Percentiles rank a stretch among this genome's conserved stretches.
Evolutionary conservation across 225 moss, liverwort and hornwort species (phyloP).

Genomic region (Neckera pumila): DNA sequence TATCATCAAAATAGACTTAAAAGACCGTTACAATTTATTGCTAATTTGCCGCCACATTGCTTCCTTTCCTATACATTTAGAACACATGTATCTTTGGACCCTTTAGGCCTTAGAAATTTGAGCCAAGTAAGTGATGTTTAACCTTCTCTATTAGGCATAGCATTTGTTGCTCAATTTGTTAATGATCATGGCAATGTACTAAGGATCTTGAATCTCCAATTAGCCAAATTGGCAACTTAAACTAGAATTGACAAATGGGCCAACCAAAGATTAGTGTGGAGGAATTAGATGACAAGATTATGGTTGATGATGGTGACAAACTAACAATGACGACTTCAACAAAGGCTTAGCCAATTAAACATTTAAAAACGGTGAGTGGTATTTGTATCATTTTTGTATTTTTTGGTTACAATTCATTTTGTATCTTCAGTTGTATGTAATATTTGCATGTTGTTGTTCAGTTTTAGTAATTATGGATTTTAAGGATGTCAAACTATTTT

Average conservation of each 20-base stretch:
- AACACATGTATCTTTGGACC: neutral
- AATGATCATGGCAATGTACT: neutral
- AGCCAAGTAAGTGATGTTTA: neutral
- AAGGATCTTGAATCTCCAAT: neutral
- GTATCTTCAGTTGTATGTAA: too few species aligned
- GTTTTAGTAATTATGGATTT: neutral
- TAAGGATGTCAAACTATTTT: neutral
- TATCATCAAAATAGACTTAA: neutral
- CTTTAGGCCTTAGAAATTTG: neutral
- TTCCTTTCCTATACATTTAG: fast-evolving
- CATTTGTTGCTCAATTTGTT: neutral
- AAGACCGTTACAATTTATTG: fast-evolving
- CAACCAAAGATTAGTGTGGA: neutral
- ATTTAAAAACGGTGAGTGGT: fast-evolving
- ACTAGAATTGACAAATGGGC: neutral
- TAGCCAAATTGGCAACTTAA: neutral
- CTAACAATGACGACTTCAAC: neutral
- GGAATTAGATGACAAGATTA: neutral
- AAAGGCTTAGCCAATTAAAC: neutral
- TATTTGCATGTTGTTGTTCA: too few species aligned
- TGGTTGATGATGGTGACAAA: neutral
- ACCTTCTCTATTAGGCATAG: fast-evolving
- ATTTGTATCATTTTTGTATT: neutral
- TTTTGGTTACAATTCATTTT: neutral
- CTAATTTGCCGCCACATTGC: neutral